Conservation (phyloP, 1,284 basidiomycete genomes). For the Austroboletus niveus region DNA sequence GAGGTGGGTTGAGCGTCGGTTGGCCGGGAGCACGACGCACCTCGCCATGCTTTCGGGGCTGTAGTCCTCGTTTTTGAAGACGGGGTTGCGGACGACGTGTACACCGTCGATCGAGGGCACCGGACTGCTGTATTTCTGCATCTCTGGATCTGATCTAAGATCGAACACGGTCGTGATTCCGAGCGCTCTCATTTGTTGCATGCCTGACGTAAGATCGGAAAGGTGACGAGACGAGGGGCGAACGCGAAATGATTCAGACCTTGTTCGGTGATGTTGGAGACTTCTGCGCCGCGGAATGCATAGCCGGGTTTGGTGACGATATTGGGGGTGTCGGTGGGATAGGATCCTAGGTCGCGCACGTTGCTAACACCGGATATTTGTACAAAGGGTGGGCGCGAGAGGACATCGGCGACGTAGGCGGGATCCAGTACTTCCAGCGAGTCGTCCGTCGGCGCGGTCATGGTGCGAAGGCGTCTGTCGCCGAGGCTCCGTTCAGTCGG, state of each 20-base stretch:
- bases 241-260: conserved; percentile 42
- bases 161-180: conserved; percentile 68
- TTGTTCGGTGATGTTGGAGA: conserved; percentile 64
- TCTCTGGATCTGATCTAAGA: conserved; percentile 74
- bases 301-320: conserved; percentile 54
- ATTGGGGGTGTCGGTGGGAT: conserved; percentile 47
- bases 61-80: conserved; percentile 73
- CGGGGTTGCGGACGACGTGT: conserved; percentile 56
- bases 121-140: conserved; percentile 65
- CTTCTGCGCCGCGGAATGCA: conserved; percentile 65
- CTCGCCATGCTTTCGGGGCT: conserved; percentile 79
- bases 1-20: conserved; percentile 15
- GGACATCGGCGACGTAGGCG: conserved; percentile 54
- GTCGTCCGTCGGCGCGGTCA: conserved; percentile 25
- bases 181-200: conserved; percentile 52
- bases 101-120: conserved; percentile 61
- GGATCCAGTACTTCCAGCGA: conserved; percentile 64
- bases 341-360: conserved; percentile 65
- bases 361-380: conserved; percentile 68
- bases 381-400: conserved; percentile 68
- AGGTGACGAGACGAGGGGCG: neutral
- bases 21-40: conserved; percentile 46
- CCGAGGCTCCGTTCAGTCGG: no score
- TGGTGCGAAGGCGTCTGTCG: neutral
- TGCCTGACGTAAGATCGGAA: conserved; percentile 43